Base-by-base conservation (phyloP, 495 filamentous ascomycete species). In the Hypoxylon trugodes region DNA sequence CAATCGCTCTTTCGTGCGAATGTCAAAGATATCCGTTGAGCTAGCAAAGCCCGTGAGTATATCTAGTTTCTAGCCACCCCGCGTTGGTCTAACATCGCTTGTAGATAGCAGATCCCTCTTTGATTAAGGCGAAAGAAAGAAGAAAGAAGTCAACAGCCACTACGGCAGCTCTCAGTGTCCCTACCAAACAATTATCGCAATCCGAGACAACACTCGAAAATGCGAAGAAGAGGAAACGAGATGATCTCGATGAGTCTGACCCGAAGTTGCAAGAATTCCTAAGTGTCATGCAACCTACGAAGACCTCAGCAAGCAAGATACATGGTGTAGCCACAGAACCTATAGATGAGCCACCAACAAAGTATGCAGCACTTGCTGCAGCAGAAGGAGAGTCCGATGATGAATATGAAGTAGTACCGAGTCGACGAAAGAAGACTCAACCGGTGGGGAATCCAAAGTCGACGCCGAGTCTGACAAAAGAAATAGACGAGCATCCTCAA, bases 1-100 rank as follows among this genome's bases (percentile, higher is more conserved):
- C 84, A 93, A 99, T 78, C 90, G 86, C 69, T 85, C 93, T 59
- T 98, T 93, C 75, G 90, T 98, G 61, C 91, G 92, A 59, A 96
- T 96, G 93, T 96, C 93, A n/a, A 95, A 87, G 84, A 91, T 99
- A 65, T 78, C 75, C 21, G 95, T 97, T 66, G 96, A 98, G 80
- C 79, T 97, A 72, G 96, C 95, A 63, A 87, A 87, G 65, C 88
- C 95, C 62, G 91, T 95, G 83, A 70, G 87, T 73, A 30, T 21
- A n/a, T 37, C 37, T 37, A 15, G 26, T 16, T 8, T 62, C 36
- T 19, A 35, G 32, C 5, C 9, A n/a, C n/a, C 46, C 40, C 45
- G 36, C 46, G 43, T 46, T 36, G 9, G 13, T 9, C 33, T 58
- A 51, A 42, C 30, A 46, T 10, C 33, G 8, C 35, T 50, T 36